These are phyloP conservation scores for Cyberlindnera sargentensis DNA, from an alignment of 805 yeast species.

Conservation along the genomic window DNA sequence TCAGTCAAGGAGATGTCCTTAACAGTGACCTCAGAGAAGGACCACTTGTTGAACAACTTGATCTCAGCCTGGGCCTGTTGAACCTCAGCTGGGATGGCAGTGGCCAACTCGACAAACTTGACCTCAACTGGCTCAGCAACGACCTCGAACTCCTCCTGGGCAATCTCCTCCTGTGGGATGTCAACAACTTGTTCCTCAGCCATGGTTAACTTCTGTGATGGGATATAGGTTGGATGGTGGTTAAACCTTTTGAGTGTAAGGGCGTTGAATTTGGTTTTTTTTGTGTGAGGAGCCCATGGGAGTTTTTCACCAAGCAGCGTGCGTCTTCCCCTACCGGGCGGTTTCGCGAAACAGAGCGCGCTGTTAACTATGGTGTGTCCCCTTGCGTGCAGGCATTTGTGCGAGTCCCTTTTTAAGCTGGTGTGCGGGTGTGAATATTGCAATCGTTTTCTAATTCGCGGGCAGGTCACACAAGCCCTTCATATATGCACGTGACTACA, in stretches of 20 bases:
- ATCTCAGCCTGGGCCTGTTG: conserved; percentile 94
- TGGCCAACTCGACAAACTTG: conserved; percentile 80
- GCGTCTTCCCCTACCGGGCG: background rate
- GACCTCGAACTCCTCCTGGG: conserved; percentile 57
- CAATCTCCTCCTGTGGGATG: conserved; percentile 37
- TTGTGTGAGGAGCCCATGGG: background rate
- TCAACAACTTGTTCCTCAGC: conserved; percentile 60
- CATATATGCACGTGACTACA: no score
- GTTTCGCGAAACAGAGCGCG: background rate
- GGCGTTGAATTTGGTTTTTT: conserved; percentile 1
- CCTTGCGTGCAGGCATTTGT: background rate
- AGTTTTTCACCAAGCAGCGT: conserved; percentile 1
- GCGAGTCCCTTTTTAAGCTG: background rate
- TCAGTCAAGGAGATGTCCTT: conserved; percentile 97
- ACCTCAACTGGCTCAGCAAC: conserved; percentile 80
- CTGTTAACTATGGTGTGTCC: background rate
- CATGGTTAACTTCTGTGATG: conserved; percentile 40
- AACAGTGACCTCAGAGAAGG: conserved; percentile 94
- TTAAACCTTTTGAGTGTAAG: conserved; percentile 7
- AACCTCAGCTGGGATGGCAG: conserved; percentile 94
- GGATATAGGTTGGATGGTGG: background rate
- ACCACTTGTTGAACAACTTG: conserved; percentile 99
- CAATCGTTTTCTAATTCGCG: no score
- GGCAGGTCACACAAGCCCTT: no score
- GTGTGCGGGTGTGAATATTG: conserved; percentile 5